These are phyloP conservation scores for Rhododendron simsii DNA, from an alignment of 148 eudicot genomes.

Conservation along the genomic window DNA sequence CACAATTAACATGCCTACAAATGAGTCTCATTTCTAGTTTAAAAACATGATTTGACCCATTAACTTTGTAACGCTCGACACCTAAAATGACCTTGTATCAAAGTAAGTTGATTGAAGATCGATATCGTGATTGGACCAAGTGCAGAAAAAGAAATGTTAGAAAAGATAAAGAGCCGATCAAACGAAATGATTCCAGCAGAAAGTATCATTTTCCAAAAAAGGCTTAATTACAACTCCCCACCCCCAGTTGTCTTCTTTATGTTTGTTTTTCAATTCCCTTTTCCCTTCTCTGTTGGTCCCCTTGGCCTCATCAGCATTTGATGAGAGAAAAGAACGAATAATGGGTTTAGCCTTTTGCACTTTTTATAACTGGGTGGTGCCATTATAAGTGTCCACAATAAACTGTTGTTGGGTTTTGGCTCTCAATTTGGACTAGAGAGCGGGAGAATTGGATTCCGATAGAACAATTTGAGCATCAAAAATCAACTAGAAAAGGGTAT, in stretches of 20 bases:
- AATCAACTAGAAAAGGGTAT: neutral
- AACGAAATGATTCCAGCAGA: constrained; percentile 1
- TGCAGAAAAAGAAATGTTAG: neutral
- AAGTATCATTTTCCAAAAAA: neutral
- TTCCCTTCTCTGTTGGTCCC: neutral
- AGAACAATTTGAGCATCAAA: neutral
- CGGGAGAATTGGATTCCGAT: neutral
- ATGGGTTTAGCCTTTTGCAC: neutral
- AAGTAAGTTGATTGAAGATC: neutral
- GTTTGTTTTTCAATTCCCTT: neutral
- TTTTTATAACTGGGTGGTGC: neutral
- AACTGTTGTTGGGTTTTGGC: neutral
- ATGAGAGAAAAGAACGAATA: neutral
- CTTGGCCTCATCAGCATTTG: neutral
- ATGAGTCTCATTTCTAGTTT: neutral
- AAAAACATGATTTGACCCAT: too few species aligned
- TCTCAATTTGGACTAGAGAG: neutral
- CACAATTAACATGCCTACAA: neutral
- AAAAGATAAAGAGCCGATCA: neutral
- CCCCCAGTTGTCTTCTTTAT: neutral
- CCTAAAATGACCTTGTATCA: neutral
- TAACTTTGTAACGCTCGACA: neutral
- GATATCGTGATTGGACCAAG: neutral
- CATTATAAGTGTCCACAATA: neutral
- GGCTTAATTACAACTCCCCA: neutral